phyloP scores from a whole-genome alignment of 345 rosid species.

The Rubroshorea leprosula region DNA sequence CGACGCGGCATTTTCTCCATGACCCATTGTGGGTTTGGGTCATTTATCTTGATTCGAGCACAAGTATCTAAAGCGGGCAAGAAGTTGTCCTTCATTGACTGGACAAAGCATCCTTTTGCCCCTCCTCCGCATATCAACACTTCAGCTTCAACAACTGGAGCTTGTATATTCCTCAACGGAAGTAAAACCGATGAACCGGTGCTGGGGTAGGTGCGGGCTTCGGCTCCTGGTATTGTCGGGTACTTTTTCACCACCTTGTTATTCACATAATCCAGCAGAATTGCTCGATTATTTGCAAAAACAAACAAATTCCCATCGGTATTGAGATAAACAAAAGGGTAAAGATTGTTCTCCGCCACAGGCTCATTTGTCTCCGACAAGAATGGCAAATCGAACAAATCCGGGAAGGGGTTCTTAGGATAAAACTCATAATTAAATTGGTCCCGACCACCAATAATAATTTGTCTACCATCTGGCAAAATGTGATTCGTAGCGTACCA shows the following conservation, averaged over 20 bases:
- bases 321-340: conserved; percentile 72
- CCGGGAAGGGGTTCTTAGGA: conserved; percentile 38
- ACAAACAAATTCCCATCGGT: too few species aligned
- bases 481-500: conserved; percentile 76
- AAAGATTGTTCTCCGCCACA: conserved; percentile 55
- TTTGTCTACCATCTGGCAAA: conserved; percentile 59
- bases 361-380: conserved; percentile 49
- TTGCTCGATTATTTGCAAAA: conserved; percentile 68
- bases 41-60: conserved; percentile 64
- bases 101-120: conserved; percentile 45
- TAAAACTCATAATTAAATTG: conserved; percentile 65
- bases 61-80: conserved; percentile 59
- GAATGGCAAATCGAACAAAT: conserved; percentile 39
- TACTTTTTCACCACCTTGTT: conserved; percentile 48
- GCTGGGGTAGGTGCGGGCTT: conserved; percentile 75
- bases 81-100: conserved; percentile 29
- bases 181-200: conserved; percentile 76
- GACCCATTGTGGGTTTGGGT: conserved; percentile 56
- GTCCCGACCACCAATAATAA: conserved; percentile 57
- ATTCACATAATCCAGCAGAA: conserved; percentile 41
- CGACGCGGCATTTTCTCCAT: conserved; percentile 67
- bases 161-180: conserved; percentile 51
- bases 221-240: conserved; percentile 60
- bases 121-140: conserved; percentile 84
- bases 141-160: conserved; percentile 32